Base-by-base conservation (phyloP, 108 stramenopile species). In the Cyclotella baltica region DNA sequence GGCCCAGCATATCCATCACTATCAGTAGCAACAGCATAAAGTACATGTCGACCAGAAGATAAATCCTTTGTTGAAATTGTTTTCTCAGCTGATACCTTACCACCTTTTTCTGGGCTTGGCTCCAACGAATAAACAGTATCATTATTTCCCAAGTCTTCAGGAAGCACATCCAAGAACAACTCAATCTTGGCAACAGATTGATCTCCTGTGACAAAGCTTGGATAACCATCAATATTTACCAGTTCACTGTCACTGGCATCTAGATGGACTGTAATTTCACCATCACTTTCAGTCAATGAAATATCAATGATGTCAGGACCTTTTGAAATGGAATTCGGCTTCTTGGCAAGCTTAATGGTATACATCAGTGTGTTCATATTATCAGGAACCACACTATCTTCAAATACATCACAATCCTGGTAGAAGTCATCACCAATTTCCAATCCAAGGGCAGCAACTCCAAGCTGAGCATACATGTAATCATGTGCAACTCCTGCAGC, bases 351-450 rank as follows among this genome's bases (percentile, higher is more conserved):
- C 23, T 65, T 65, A 8, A 65, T 65, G 15, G 33, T 67, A 75
- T 88, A 88, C 9, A 73, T 28, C 48, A 90, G 64, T 16, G 85
- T 56, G 18, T 31, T 15, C n/a, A 73, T 20, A 72, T 85, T 78
- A 16, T 68, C 43, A 13, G 75, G 73, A n/a, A 74, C 11, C 9
- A 87, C 72, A 8, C 29, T 52, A 0, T 33, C 34, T 43, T 86
- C 79, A 67, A 90, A 88, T 27, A 64, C 58, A 23, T 72, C 53
- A 58, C 90, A 90, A 27, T 76, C 66, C 64, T 86, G 72, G 57
- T 86, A 85, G 59, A 81, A 87, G 13, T 30, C 68, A 25, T 72
- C 52, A 0, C 90, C 90, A 70, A 90, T 23, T 52, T 90, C 90
- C 46, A 82, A 78, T 5, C 77, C 80, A 35, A 86, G 58, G n/a